Evolutionary conservation across 495 filamentous ascomycete species (phyloP).

Genomic region (Aspergillus hancockii): DNA sequence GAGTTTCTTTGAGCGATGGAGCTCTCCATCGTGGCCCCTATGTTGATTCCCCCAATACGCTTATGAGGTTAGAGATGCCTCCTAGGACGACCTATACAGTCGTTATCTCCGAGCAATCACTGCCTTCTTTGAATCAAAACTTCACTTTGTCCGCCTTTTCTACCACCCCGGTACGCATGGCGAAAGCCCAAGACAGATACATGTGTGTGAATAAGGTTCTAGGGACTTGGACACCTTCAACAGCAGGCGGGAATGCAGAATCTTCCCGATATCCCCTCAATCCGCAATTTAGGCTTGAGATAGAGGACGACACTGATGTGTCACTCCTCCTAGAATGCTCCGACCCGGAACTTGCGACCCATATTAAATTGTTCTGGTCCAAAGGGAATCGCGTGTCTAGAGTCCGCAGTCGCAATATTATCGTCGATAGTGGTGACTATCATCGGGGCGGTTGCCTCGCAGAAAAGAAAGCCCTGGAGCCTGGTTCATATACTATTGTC

Average conservation of each 20-base stretch:
- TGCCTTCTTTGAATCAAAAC: constrained; percentile 66
- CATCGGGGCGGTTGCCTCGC: constrained; percentile 73
- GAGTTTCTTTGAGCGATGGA: constrained; percentile 70
- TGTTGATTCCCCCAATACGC: constrained; percentile 90
- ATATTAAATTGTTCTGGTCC: constrained; percentile 81
- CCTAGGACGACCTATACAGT: constrained; percentile 66
- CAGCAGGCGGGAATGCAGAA: constrained; percentile 80
- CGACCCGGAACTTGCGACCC: constrained; percentile 68
- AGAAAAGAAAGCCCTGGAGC: constrained; percentile 54
- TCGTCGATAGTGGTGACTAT: constrained; percentile 82
- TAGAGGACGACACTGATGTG: constrained; percentile 58
- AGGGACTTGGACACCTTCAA: constrained; percentile 72
- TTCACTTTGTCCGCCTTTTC: constrained; percentile 89
- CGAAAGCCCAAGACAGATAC: constrained; percentile 59
- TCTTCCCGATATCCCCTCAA: constrained; percentile 75
- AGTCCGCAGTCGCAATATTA: constrained; percentile 73
- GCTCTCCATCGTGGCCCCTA: constrained; percentile 72
- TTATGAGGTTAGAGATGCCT: constrained; percentile 71
- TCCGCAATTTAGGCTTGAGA: constrained; percentile 74
- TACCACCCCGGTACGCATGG: constrained; percentile 55
- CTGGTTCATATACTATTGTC: constrained; percentile 81
- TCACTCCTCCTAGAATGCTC: constrained; percentile 74
- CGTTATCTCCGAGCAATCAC: constrained; percentile 74
- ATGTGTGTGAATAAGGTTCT: constrained; percentile 51
- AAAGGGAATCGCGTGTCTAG: constrained; percentile 66